These are phyloP conservation scores for Bassia scoparia DNA, from an alignment of 148 eudicot genomes.

Conservation along the genomic window DNA sequence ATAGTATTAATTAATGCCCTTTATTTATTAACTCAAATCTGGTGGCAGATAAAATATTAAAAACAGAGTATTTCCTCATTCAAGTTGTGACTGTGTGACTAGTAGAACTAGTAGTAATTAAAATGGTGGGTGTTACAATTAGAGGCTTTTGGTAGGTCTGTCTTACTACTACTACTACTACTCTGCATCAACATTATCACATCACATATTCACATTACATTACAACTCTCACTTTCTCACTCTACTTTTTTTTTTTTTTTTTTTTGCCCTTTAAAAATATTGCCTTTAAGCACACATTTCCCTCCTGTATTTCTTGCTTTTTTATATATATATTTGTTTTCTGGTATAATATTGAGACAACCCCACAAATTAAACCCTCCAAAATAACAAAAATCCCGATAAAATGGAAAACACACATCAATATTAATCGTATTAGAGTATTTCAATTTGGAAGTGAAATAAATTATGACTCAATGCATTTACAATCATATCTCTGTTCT, in stretches of 20 bases:
- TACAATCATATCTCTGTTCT: constrained; percentile 28
- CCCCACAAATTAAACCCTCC: not conserved
- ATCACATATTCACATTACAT: too few relatives aligned
- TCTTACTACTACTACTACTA: not conserved
- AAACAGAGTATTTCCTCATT: constrained; percentile 1
- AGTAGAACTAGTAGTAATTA: too few relatives aligned
- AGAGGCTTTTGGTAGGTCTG: constrained; percentile 18
- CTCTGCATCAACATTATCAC: too few relatives aligned
- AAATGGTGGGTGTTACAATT: constrained; percentile 29
- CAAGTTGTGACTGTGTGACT: constrained; percentile 29
- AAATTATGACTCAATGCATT: constrained; percentile 33
- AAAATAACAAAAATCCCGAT: not conserved
- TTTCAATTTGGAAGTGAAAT: constrained; percentile 14
- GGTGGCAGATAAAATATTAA: constrained; percentile 30
- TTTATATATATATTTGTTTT: not conserved
- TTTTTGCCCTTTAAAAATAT: not conserved
- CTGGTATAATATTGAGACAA: not conserved
- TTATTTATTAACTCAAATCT: constrained; percentile 11
- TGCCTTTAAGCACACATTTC: constrained; percentile 33
- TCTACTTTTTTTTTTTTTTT: not conserved
- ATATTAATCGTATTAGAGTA: constrained; percentile 9
- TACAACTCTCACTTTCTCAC: not conserved
- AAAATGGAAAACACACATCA: constrained; percentile 3
- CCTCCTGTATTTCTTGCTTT: not conserved
- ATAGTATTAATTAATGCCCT: constrained; percentile 23